Percentiles rank a stretch among this genome's conserved stretches.
phyloP scores from a whole-genome alignment of 1,284 basidiomycete genomes.

The Meripilus lineatus region DNA sequence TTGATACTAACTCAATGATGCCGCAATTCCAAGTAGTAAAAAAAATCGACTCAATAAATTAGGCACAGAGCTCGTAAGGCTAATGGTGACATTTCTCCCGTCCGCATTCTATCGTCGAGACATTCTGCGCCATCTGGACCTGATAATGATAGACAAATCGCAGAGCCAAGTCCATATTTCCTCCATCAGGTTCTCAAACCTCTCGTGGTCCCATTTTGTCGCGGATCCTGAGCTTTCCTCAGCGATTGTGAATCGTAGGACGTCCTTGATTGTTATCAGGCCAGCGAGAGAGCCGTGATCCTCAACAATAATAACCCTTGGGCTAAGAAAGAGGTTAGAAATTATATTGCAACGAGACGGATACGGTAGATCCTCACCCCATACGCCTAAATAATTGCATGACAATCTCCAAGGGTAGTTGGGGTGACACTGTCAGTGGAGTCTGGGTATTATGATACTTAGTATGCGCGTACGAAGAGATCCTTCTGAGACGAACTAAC shows the following conservation, averaged over 20 bases:
- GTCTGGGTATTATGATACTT: conserved; percentile 46
- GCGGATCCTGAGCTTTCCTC: conserved; percentile 31
- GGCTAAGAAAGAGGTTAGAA: conserved; percentile 42
- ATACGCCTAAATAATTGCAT: conserved; percentile 95
- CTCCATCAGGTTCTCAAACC: conserved; percentile 43
- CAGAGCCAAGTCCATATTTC: conserved; percentile 57
- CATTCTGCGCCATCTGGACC: conserved; percentile 37
- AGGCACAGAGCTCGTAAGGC: no score
- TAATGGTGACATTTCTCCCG: no score
- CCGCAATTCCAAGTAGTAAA: no score
- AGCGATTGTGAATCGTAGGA: conserved; percentile 71
- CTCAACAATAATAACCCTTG: conserved; percentile 91
- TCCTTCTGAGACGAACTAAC: conserved; percentile 38
- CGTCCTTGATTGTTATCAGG: conserved; percentile 94
- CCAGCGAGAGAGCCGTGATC: conserved; percentile 80
- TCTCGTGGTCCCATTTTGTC: conserved; percentile 50
- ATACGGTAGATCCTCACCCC: conserved; percentile 58
- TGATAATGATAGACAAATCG: conserved; percentile 30
- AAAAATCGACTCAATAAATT: no score
- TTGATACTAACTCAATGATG: no score
- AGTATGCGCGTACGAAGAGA: conserved; percentile 1
- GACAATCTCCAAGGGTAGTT: conserved; percentile 91
- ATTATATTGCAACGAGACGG: not conserved
- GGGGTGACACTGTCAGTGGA: conserved; percentile 89
- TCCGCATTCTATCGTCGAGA: conserved; percentile 36